These are phyloP conservation scores for Cordyceps militaris DNA, from an alignment of 2,329 filamentous ascomycete species.

Conservation along the genomic window DNA sequence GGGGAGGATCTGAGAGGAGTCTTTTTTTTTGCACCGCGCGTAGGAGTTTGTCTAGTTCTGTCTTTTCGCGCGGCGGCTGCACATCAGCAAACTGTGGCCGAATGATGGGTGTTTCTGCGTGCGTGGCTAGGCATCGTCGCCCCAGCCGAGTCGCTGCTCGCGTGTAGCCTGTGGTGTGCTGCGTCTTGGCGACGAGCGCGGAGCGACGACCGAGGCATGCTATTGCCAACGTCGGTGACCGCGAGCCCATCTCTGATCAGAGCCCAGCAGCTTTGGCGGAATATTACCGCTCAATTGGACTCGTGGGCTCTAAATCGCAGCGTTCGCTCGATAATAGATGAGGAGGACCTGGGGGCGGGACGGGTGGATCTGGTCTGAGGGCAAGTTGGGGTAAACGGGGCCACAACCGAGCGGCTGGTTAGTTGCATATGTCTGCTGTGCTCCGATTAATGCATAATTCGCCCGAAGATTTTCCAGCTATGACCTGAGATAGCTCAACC, in stretches of 20 bases:
- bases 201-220: slow-evolving; percentile 15
- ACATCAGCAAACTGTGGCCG: slow-evolving; percentile 11
- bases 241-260: slow-evolving; percentile 22
- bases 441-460: slow-evolving; percentile 8
- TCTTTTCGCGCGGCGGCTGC: slow-evolving; percentile 12
- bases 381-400: slow-evolving; percentile 12
- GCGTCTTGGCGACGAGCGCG: slow-evolving; percentile 10
- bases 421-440: slow-evolving; percentile 3
- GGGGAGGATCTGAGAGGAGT: slow-evolving; percentile 19
- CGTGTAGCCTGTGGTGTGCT: no score
- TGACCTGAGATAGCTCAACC: neutral
- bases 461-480: slow-evolving; percentile 14
- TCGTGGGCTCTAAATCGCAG: neutral
- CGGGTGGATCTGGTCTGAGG: neutral
- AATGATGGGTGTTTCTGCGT: slow-evolving; percentile 6
- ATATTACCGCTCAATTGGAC: neutral
- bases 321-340: neutral
- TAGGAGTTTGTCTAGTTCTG: slow-evolving; percentile 23
- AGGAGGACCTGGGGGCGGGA: neutral
- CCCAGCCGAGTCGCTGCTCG: slow-evolving; percentile 17
- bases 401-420: neutral
- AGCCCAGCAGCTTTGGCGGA: neutral
- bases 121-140: slow-evolving; percentile 22
- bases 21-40: slow-evolving; percentile 25
- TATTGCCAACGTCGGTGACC: slow-evolving; percentile 21